Conservation (phyloP, 2,329 filamentous ascomycete genomes). For the Colletotrichum salicis region DNA sequence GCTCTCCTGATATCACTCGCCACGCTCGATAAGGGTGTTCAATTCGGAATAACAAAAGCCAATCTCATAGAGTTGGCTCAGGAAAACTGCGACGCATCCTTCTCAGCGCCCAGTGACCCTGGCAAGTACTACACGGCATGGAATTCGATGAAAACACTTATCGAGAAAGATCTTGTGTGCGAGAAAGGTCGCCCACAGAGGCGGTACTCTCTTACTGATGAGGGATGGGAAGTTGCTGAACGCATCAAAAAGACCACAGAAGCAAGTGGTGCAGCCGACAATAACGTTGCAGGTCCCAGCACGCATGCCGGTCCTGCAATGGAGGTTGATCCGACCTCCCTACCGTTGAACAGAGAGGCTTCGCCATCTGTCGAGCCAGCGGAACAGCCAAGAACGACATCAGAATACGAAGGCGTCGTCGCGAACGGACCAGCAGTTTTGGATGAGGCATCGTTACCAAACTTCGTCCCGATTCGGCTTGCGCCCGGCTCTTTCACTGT, state of each 20-base stretch:
- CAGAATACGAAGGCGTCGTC: constrained; percentile 52
- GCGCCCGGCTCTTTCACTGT: constrained; percentile 76
- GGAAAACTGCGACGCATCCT: constrained; percentile 77
- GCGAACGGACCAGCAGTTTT: constrained; percentile 48
- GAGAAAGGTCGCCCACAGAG: constrained; percentile 75
- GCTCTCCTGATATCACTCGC: constrained; percentile 76
- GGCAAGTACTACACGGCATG: constrained; percentile 82
- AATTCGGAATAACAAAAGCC: constrained; percentile 71
- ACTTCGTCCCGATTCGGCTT: constrained; percentile 69
- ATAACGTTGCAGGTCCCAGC: constrained; percentile 35
- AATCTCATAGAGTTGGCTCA: constrained; percentile 77
- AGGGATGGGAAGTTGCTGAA: constrained; percentile 79
- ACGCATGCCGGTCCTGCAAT: constrained; percentile 28
- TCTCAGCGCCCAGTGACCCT: constrained; percentile 73
- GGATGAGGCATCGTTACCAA: constrained; percentile 50
- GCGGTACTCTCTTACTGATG: constrained; percentile 78
- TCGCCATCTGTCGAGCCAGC: constrained; percentile 16
- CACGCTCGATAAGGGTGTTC: constrained; percentile 64
- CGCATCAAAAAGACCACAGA: constrained; percentile 67
- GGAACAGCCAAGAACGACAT: constrained; percentile 38
- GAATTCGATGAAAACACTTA: constrained; percentile 82
- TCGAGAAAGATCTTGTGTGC: constrained; percentile 78
- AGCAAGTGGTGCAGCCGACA: not conserved
- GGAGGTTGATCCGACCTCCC: constrained; percentile 4
- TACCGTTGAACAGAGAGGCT: not conserved